Base-by-base conservation (phyloP, 176 grass and related monocot species). In the Musa itinerans region DNA sequence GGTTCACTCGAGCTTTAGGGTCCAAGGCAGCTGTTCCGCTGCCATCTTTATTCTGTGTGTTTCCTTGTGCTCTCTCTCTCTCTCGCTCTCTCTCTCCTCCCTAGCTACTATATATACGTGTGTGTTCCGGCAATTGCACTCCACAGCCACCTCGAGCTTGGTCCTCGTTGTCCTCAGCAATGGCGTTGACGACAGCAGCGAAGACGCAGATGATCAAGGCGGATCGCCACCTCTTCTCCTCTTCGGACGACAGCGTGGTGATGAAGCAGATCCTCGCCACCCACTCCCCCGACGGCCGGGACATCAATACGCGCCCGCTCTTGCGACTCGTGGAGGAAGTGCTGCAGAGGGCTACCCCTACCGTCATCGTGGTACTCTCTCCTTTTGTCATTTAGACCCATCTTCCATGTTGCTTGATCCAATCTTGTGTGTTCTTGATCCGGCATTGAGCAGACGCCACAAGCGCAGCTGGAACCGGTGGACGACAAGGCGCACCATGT, bases 241-340 rank as follows among this genome's bases (percentile, higher is more conserved):
- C 85, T 8, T 83, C 85, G 24, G 85, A 87, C 57, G 85, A 87
- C 26, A 76, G 9, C 0, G 43, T 23, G 2, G 29, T 87, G 24
- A 83, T 87, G 72, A 87, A 83, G 71, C 85, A 87, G 64, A 80
- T 87, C 25, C n/a, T 74, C 16, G 55, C 53, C 22, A 87, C 85
- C 1, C 85, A 87, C 71, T 1, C 65, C 17, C 85, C 85, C 3
- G 85, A 87, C 3, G 76, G 81, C 11, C 76, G 85, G 2, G 71
- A 83, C 1, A 25, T 87, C 54, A 57, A 80, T 21, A 81, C 73
- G 76, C 75, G 50, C 49, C 77, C 85, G 23, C 72, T 87, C 72
- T 55, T 87, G 80, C 56, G 23, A 52, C 34, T 83, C 13, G 48
- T 80, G 1, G 76, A 83, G 81, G 85, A 87, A 50, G 53, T 75